Conservation (phyloP, 2,329 filamentous ascomycete species). For the Trichoderma aggressivum region DNA sequence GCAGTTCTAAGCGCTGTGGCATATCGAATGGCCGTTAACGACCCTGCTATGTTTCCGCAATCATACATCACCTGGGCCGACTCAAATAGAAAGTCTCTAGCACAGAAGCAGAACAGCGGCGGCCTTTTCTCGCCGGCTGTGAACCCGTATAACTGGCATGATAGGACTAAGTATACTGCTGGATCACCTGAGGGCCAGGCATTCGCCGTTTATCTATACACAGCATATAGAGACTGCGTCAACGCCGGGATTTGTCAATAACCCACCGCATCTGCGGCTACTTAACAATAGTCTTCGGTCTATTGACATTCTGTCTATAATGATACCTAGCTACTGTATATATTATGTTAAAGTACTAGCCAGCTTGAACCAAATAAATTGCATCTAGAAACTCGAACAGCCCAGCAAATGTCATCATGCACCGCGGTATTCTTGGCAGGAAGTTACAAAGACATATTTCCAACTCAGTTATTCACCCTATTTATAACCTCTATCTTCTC, state of each 20-base stretch:
- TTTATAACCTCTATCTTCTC: background rate
- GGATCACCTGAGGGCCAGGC: conserved; percentile 21
- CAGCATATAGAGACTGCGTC: conserved; percentile 20
- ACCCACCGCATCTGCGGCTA: background rate
- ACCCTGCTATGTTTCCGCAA: conserved; percentile 18
- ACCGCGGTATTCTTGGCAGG: background rate
- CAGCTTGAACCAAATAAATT: background rate
- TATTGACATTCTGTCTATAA: background rate
- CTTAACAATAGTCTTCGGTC: background rate
- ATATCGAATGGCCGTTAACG: conserved; percentile 20
- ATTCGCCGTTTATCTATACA: conserved; percentile 19
- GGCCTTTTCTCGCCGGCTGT: conserved; percentile 17
- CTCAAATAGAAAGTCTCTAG: conserved; percentile 2
- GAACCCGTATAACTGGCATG: conserved; percentile 18
- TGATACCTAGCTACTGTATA: background rate
- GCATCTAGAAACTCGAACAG: background rate
- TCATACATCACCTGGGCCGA: conserved; percentile 20
- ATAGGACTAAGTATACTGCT: conserved; percentile 9
- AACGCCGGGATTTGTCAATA: background rate
- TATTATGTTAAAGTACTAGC: background rate
- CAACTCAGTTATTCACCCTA: background rate
- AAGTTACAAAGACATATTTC: background rate
- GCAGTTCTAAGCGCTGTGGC: conserved; percentile 18
- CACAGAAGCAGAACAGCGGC: background rate
- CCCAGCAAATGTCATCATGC: background rate